phyloP scores from a whole-genome alignment of 1,139 yeast species.

The Candida glucosophila region DNA sequence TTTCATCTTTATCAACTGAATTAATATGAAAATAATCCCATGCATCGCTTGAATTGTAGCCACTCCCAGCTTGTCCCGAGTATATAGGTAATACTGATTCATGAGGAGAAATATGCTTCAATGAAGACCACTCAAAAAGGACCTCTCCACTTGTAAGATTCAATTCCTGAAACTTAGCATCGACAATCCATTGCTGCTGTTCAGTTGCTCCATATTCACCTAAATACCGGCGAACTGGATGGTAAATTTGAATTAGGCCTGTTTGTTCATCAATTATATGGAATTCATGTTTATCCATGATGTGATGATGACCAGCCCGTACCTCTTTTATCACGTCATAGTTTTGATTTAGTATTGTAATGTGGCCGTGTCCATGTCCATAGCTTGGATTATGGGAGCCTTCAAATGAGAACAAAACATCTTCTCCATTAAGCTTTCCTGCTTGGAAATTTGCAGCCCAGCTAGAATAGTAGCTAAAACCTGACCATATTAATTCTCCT shows the following conservation, averaged over 20 bases:
- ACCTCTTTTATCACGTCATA: constrained; percentile 20
- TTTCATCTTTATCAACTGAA: constrained; percentile 29
- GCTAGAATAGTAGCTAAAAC: constrained; percentile 20
- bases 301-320: constrained; percentile 22
- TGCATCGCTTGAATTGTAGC: constrained; percentile 24
- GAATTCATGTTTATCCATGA: constrained; percentile 26
- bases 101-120: constrained; percentile 25
- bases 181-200: constrained; percentile 23
- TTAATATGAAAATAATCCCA: constrained; percentile 37
- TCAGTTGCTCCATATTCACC: constrained; percentile 14
- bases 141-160: constrained; percentile 27
- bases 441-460: constrained; percentile 27
- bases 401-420: constrained; percentile 21
- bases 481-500: constrained; percentile 29
- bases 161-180: constrained; percentile 25
- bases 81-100: constrained; percentile 19
- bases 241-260: constrained; percentile 22
- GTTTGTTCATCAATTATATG: constrained; percentile 19
- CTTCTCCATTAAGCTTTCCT: constrained; percentile 15
- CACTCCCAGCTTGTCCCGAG: constrained; percentile 22
- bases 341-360: constrained; percentile 17
- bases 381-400: constrained; percentile 22
- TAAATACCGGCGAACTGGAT: constrained; percentile 19
- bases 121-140: constrained; percentile 28
- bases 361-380: constrained; percentile 32